phyloP scores from a whole-genome alignment of 345 rosid genomes.

The Citrus glauca region DNA sequence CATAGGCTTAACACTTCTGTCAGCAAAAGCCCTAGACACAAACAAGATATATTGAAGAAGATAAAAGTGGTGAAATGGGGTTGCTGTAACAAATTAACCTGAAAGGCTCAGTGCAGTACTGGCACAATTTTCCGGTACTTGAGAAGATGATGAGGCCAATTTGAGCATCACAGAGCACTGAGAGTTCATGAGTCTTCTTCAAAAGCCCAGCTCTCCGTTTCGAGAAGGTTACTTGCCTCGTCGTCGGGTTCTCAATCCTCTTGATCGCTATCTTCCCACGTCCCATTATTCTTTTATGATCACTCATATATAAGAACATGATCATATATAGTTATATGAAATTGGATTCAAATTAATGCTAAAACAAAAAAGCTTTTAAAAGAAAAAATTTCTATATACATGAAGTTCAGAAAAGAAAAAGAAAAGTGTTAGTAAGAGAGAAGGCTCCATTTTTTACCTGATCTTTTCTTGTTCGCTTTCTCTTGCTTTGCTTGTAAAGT shows the following conservation, averaged over 20 bases:
- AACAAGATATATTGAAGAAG: neutral
- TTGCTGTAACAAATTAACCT: constrained; percentile 16
- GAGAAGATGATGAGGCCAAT: constrained; percentile 52
- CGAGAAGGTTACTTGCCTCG: constrained; percentile 49
- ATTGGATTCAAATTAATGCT: neutral
- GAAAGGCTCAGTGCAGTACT: constrained; percentile 38
- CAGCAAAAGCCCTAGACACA: neutral
- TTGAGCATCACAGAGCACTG: constrained; percentile 47
- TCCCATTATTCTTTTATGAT: constrained; percentile 22
- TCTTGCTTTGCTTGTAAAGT: neutral
- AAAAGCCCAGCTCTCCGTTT: constrained; percentile 39
- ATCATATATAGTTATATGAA: no score
- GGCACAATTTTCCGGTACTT: constrained; percentile 39
- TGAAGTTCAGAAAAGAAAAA: no score
- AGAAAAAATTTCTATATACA: no score
- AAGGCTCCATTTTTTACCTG: neutral
- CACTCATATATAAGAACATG: neutral
- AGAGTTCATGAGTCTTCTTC: constrained; percentile 46
- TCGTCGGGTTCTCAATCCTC: constrained; percentile 46
- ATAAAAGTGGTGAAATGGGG: neutral
- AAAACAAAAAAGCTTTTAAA: no score
- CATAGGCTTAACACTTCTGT: neutral
- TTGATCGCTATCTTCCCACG: constrained; percentile 39
- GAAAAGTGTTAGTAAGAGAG: neutral
- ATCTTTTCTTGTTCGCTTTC: neutral